Conservation (phyloP, 257 asterid species). For the Scutellaria barbata region DNA sequence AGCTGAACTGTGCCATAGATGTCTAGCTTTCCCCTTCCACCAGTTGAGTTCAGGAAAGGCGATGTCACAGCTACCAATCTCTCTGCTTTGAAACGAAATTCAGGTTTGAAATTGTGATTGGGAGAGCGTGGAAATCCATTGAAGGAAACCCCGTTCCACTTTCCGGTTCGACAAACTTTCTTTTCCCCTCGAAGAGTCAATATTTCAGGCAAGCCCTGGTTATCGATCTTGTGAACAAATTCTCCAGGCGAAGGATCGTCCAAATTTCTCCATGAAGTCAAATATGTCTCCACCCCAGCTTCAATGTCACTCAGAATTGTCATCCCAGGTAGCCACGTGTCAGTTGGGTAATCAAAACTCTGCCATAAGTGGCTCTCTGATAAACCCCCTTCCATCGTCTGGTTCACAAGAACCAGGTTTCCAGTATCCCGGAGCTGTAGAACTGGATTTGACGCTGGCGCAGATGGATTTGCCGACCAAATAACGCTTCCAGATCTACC, state of each 20-base stretch:
- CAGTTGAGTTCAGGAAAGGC: constrained; percentile 7
- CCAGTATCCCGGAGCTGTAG: constrained; percentile 31
- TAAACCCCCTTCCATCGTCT: neutral
- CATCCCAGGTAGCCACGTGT: constrained; percentile 33
- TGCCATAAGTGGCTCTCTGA: constrained; percentile 26
- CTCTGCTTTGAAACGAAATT: neutral
- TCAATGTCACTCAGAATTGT: neutral
- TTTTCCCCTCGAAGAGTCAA: constrained; percentile 42
- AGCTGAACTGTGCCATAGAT: neutral
- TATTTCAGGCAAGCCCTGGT: constrained; percentile 28
- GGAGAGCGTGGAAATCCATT: neutral
- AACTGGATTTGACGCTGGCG: constrained; percentile 6
- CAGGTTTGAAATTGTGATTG: neutral
- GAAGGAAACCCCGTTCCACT: constrained; percentile 1
- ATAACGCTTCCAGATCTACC: neutral
- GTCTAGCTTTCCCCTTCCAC: constrained; percentile 13
- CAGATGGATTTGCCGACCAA: constrained; percentile 32
- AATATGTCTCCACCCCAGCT: constrained; percentile 14
- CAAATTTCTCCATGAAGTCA: constrained; percentile 40
- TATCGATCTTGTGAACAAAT: constrained; percentile 15
- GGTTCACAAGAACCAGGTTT: constrained; percentile 29
- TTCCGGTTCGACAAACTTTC: neutral
- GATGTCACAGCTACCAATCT: neutral
- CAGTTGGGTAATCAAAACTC: constrained; percentile 34
- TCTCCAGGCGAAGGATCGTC: constrained; percentile 47